Percentiles rank a stretch among this genome's conserved stretches.
Evolutionary conservation across 2,329 filamentous ascomycete genomes (phyloP).

Genomic region (Mollisia scopiformis): DNA sequence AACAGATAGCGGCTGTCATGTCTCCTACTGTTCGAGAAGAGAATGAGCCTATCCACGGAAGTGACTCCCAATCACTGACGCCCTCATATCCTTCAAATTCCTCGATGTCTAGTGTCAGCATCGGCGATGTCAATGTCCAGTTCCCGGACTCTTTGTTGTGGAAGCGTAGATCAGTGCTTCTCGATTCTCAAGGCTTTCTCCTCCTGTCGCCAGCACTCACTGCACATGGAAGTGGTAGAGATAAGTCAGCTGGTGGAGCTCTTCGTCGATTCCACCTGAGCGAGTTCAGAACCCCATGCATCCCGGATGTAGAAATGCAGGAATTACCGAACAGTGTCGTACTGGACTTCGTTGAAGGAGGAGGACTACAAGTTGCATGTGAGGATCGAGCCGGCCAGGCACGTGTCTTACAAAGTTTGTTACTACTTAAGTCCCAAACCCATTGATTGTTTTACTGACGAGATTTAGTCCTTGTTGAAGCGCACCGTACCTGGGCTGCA

Average conservation of each 20-base stretch:
- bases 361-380: constrained; percentile 67
- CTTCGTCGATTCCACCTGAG: constrained; percentile 83
- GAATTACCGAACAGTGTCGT: constrained; percentile 87
- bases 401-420: constrained; percentile 49
- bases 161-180: constrained; percentile 88
- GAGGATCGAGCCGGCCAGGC: constrained; percentile 62
- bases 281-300: constrained; percentile 78
- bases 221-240: constrained; percentile 40
- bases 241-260: constrained; percentile 56
- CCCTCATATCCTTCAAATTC: constrained; percentile 23
- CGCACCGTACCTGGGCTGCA: constrained; percentile 31
- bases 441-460: constrained; percentile 13
- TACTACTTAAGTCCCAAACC: neutral
- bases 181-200: constrained; percentile 83
- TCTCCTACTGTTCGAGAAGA: constrained; percentile 42
- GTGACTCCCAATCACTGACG: constrained; percentile 35
- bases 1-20: constrained; percentile 37
- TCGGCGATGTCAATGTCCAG: constrained; percentile 91
- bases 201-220: constrained; percentile 74
- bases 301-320: constrained; percentile 88
- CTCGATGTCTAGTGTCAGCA: constrained; percentile 33
- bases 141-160: constrained; percentile 95
- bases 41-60: constrained; percentile 31
- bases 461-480: constrained; percentile 31
- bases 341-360: constrained; percentile 62